These are phyloP conservation scores for Hemisphaericaspora nanyangensis DNA, from an alignment of 805 yeast genomes.

Conservation along the genomic window DNA sequence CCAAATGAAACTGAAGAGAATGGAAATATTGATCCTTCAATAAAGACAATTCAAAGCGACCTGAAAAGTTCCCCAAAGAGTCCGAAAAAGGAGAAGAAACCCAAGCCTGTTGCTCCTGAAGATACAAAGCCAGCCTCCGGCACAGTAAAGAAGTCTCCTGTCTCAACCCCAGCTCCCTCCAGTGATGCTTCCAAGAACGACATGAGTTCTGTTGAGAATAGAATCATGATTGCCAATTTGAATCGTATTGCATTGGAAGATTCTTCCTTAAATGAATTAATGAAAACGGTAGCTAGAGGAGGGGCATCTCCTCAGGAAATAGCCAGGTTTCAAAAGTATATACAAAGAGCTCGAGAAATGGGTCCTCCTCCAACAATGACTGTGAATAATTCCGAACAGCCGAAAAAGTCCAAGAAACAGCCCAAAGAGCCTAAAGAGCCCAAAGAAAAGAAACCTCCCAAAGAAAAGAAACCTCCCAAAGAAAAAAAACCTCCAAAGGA, in stretches of 20 bases:
- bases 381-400: conserved; percentile 6
- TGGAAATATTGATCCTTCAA: no score
- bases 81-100: no score
- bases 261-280: conserved; percentile 59
- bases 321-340: conserved; percentile 72
- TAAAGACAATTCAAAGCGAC: no score
- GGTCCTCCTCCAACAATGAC: conserved; percentile 43
- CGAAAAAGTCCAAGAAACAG: conserved; percentile 8
- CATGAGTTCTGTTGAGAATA: conserved; percentile 60
- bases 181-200: no score
- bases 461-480: conserved; percentile 10
- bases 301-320: conserved; percentile 70
- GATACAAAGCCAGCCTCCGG: no score
- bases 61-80: no score
- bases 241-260: conserved; percentile 79
- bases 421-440: conserved; percentile 3
- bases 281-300: conserved; percentile 86
- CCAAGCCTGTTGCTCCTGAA: no score
- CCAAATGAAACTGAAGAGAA: conserved; percentile 21
- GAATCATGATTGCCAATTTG: conserved; percentile 79
- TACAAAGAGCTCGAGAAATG: conserved; percentile 74
- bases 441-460: conserved; percentile 12
- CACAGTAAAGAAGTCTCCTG: no score
- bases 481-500: conserved; percentile 10
- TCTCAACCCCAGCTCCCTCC: no score